Base-by-base conservation (phyloP, 805 yeast species). In the Suhomyces xylopsoci region DNA sequence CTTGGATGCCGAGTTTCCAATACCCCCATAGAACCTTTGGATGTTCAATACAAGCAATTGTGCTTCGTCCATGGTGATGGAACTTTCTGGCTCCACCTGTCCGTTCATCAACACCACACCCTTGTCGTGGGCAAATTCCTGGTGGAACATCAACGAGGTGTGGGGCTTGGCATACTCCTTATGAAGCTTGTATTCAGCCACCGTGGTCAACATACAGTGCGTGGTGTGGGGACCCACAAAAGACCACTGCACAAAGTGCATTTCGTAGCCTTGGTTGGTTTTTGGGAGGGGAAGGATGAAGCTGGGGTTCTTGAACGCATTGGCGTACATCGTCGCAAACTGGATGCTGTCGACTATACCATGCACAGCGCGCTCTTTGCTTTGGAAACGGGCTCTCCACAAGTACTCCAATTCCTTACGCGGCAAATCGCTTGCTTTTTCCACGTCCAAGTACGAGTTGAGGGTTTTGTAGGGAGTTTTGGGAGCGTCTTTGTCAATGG, bases 161-260 rank as follows among this genome's bases (percentile, higher is more conserved):
- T 94, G 98, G 1, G 99, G 98, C 65, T 90, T 86, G 8, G 99
- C 97, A 69, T 78, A 94, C 65, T 93, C 97, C 51, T 82, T 83
- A 64, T 93, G 97, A 26, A 91, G 78, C 68, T 93, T 91, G 70
- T 83, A 94, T 70, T 94, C 98, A 1, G 94, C 92, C 57, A 94
- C 78, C 0, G 97, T 84, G 1, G 99, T 94, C 61, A 94, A 77
- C 80, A 94, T 80, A 65, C 96, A 90, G 71, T 94, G 97, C 1
- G 89, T 77, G 2, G 97, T 92, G 42, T 83, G 61, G 14, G 88
- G 85, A 0, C 93, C 96, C 12, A 87, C 92, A 66, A 90, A 89
- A 17, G 83, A 78, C 99, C 99, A 94, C 71, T 94, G 98, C 20
- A 92, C 83, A 66, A 87, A 90, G 65, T 94, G 97, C 71, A 94